phyloP scores from a whole-genome alignment of 768 basidiomycete species.

The Mycena olivaceomarginata region DNA sequence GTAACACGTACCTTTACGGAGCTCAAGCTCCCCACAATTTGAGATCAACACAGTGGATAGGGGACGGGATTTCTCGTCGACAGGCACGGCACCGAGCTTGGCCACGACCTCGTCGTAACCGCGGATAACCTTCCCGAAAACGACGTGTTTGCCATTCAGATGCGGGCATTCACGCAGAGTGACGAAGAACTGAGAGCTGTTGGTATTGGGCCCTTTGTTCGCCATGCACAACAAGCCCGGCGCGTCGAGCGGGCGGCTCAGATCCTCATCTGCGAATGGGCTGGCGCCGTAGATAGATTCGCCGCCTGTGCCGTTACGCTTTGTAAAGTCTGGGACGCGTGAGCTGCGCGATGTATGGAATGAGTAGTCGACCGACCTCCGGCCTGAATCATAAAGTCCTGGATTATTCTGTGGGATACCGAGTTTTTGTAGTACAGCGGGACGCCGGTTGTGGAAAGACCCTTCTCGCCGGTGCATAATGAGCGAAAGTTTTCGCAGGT shows the following conservation, averaged over 20 bases:
- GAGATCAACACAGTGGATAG: constrained; percentile 78
- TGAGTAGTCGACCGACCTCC: constrained; percentile 70
- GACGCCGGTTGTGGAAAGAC: constrained; percentile 78
- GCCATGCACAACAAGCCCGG: constrained; percentile 93
- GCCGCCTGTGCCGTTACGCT: constrained; percentile 87
- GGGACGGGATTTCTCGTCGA: constrained; percentile 87
- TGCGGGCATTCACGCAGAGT: constrained; percentile 87
- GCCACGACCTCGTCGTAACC: constrained; percentile 78
- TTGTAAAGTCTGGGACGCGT: constrained; percentile 79
- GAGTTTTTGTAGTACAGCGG: constrained; percentile 90
- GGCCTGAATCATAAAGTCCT: constrained; percentile 88
- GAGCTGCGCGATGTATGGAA: constrained; percentile 2
- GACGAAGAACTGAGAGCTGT: constrained; percentile 92
- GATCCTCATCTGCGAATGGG: constrained; percentile 86
- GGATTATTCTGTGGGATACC: constrained; percentile 74
- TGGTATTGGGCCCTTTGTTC: constrained; percentile 89
- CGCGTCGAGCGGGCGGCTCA: constrained; percentile 76
- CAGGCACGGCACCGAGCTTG: constrained; percentile 77
- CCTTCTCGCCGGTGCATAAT: constrained; percentile 91
- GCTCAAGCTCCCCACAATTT: constrained; percentile 91
- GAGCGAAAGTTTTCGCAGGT: constrained; percentile 81
- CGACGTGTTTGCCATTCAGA: constrained; percentile 81
- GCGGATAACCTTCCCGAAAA: constrained; percentile 61
- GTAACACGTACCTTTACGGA: constrained; percentile 64
- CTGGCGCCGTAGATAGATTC: constrained; percentile 86